A percentile compares a stretch with the other conserved stretches of the same genome.
These are phyloP conservation scores for Coffea canephora DNA, from an alignment of 257 asterid genomes.

Conservation along the genomic window DNA sequence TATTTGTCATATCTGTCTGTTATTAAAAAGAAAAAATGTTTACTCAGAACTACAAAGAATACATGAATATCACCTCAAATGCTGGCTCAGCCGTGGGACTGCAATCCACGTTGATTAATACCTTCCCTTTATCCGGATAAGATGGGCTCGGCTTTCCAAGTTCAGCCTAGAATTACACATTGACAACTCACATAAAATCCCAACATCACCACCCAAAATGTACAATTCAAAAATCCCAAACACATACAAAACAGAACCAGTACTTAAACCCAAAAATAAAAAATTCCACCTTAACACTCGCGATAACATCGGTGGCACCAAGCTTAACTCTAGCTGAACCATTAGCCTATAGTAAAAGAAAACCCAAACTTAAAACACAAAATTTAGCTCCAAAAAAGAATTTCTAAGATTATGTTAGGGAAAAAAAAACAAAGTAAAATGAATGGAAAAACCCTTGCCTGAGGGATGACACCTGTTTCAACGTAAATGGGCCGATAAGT, in stretches of 20 bases:
- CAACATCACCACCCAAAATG: background rate
- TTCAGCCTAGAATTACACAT: constrained; percentile 65
- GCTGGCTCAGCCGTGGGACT: constrained; percentile 92
- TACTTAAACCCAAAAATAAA: too few species aligned
- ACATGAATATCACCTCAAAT: constrained; percentile 57
- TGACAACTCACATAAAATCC: constrained; percentile 5
- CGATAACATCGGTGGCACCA: constrained; percentile 88
- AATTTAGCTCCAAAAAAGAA: background rate
- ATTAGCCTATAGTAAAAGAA: constrained; percentile 55
- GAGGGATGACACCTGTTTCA: constrained; percentile 83
- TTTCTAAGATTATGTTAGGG: too few species aligned
- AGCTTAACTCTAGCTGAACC: constrained; percentile 91
- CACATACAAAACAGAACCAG: background rate
- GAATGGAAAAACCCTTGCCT: constrained; percentile 35
- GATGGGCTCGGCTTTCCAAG: constrained; percentile 75
- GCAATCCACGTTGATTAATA: constrained; percentile 76
- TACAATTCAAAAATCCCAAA: background rate
- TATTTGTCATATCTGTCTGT: too few species aligned
- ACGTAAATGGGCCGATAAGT: constrained; percentile 65
- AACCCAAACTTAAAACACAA: background rate
- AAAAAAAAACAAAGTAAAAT: background rate
- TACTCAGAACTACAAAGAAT: background rate
- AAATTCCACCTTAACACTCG: constrained; percentile 69
- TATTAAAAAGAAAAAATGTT: too few species aligned
- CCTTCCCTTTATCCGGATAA: constrained; percentile 80